These are phyloP conservation scores for Saprolegnia parasitica DNA, from an alignment of 352 stramenopile species.

Conservation along the genomic window DNA sequence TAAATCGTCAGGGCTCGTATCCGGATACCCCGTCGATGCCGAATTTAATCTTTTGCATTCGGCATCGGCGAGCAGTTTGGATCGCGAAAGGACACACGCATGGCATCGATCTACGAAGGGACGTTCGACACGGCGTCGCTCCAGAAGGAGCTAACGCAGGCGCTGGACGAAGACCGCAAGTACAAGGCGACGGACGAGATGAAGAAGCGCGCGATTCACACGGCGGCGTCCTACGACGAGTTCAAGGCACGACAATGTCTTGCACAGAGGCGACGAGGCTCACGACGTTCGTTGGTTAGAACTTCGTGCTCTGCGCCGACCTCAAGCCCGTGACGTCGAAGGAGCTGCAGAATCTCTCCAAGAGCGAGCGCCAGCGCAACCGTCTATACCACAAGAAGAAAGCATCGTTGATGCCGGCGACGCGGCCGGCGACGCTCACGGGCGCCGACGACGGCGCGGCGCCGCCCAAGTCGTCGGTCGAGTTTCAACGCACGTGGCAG, in stretches of 20 bases:
- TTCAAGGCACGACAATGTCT: slow-evolving; percentile 48
- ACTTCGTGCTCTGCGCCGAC: slow-evolving; percentile 76
- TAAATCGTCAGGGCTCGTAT: not conserved
- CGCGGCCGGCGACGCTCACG: not conserved
- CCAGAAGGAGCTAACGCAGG: slow-evolving; percentile 61
- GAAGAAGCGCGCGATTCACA: slow-evolving; percentile 87
- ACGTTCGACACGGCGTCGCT: slow-evolving; percentile 68
- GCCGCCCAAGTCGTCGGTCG: slow-evolving; percentile 41
- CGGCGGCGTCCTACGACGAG: slow-evolving; percentile 75
- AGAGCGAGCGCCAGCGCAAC: slow-evolving; percentile 50
- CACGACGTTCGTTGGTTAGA: slow-evolving; percentile 38
- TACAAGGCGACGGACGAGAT: slow-evolving; percentile 83
- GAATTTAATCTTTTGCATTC: slow-evolving; percentile 25
- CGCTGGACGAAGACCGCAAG: slow-evolving; percentile 72
- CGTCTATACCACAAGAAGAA: slow-evolving; percentile 52
- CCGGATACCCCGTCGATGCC: not conserved
- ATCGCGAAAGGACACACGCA: slow-evolving; percentile 5
- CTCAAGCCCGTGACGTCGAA: slow-evolving; percentile 74
- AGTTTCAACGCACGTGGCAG: slow-evolving; percentile 70
- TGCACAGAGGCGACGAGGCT: not conserved
- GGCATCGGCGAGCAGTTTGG: slow-evolving; percentile 29
- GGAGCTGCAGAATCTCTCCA: slow-evolving; percentile 59
- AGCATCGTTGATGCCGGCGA: not conserved
- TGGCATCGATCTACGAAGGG: slow-evolving; percentile 75
- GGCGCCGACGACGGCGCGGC: not conserved